Evolutionary conservation across 2,329 filamentous ascomycete genomes (phyloP).

Genomic region (Alternaria triticina): DNA sequence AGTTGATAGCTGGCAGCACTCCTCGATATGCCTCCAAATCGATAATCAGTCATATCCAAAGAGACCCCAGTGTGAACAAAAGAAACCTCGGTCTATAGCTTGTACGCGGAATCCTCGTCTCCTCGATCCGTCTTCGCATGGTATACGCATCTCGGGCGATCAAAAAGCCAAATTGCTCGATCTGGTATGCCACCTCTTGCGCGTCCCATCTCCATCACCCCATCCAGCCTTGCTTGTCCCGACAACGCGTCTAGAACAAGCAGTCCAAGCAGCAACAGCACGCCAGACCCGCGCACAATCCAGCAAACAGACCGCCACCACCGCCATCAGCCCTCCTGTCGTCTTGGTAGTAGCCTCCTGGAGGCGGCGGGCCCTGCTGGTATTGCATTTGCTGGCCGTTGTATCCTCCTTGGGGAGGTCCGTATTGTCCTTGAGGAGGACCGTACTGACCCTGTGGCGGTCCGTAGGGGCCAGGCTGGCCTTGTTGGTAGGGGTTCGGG

Average conservation of each 20-base stretch:
- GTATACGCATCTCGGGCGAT: not conserved
- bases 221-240: not conserved
- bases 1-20: not conserved
- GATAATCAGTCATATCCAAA: not conserved
- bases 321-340: slow-evolving; percentile 36
- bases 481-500: slow-evolving; percentile 33
- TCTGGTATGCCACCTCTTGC: not conserved
- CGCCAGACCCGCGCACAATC: slow-evolving; percentile 53
- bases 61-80: slow-evolving; percentile 1
- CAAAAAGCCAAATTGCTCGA: not conserved
- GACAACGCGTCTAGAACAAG: slow-evolving; percentile 49
- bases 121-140: not conserved
- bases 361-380: slow-evolving; percentile 41
- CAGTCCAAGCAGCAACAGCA: slow-evolving; percentile 62
- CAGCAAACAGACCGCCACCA: slow-evolving; percentile 51
- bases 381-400: slow-evolving; percentile 46
- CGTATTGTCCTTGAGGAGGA: slow-evolving; percentile 31
- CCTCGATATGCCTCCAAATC: not conserved
- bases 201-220: not conserved
- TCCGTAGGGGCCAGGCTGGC: slow-evolving; percentile 24
- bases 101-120: not conserved
- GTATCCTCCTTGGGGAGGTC: slow-evolving; percentile 35
- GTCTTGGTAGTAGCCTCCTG: slow-evolving; percentile 50
- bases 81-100: slow-evolving; percentile 7
- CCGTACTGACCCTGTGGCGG: slow-evolving; percentile 24